Evolutionary conservation across 208 protist genomes (phyloP), one percentile per base, ranked within the genome.

Genomic region (Tritrichomonas musculus): DNA sequence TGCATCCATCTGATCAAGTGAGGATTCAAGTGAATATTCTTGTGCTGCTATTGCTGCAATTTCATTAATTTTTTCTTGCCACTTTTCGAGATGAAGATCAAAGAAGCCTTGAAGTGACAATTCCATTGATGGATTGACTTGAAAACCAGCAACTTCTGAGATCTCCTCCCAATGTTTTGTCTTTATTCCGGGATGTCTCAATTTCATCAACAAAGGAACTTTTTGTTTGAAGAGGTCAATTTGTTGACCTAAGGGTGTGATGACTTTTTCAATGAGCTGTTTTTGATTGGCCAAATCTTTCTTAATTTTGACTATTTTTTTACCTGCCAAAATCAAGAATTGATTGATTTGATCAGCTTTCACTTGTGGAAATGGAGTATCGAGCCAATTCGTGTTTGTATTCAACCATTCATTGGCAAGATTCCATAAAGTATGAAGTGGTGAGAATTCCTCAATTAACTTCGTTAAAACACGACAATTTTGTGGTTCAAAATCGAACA

Each of bases 121-220:
- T 39, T 88, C 77, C 77, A 88, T 88, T 39, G 77, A 88, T 41
- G 77, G 77, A 5, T 39, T 47, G 3, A 88, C 47, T 57, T 88
- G 53, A 49, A 88, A 88, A 11, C 77, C 77, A 88, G 57, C 77
- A 88, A 88, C 47, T 57, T 88, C 77, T 57, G 77, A 88, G 4
- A 88, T 88, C 5, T 53, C 41, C 30, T 88, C 77, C 77, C 77
- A 88, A 36, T 88, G 77, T 47, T 88, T 88, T 39, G 77, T 88
- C 27, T 88, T 88, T 4, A 88, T 88, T 14, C 77, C 77, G 33
- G 44, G 77, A 36, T 88, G 77, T 57, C 41, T 60, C 1, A 88
- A 49, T 36, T 47, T 47, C 8, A 36, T 88, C 2, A 88, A 44
- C 22, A 88, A 33, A 57, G 77, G 77, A 60, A 88, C 47, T 22